Evolutionary conservation across 2,329 filamentous ascomycete species (phyloP).

Genomic region (Aspergillus melleus): DNA sequence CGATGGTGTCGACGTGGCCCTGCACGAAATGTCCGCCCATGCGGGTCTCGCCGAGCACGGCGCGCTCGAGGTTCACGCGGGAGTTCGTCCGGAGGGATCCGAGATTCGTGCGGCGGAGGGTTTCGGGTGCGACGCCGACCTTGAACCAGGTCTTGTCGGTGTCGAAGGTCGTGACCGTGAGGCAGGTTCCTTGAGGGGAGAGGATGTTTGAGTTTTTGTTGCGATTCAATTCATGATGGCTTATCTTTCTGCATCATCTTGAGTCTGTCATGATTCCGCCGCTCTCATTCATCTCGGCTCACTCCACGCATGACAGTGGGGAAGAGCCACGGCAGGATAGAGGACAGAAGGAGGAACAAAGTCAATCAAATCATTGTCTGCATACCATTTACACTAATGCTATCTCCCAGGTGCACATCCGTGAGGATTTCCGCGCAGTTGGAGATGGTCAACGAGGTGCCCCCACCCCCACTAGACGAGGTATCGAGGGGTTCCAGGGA

Average conservation of each 20-base stretch:
- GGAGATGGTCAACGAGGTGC: conserved; percentile 85
- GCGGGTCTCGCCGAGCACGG: conserved; percentile 83
- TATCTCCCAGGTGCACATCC: conserved; percentile 86
- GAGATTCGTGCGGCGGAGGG: conserved; percentile 92
- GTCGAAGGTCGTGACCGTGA: conserved; percentile 79
- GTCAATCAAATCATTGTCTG: background rate
- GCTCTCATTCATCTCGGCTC: background rate
- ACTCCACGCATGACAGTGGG: background rate
- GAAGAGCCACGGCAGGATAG: background rate
- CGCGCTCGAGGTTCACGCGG: conserved; percentile 88
- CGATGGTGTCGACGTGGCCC: conserved; percentile 91
- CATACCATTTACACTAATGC: conserved; percentile 85
- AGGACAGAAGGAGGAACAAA: background rate
- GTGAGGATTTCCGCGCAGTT: conserved; percentile 73
- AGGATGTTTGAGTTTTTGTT: background rate
- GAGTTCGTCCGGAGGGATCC: conserved; percentile 67
- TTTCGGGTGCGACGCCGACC: conserved; percentile 93
- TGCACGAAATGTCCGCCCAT: conserved; percentile 99
- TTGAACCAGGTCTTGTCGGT: conserved; percentile 68
- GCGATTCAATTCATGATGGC: background rate
- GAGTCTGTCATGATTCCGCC: background rate
- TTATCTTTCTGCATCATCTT: no score
- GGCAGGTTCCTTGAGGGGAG: conserved; percentile 66
- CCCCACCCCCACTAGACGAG: conserved; percentile 68
- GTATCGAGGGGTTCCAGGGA: conserved; percentile 77